These are phyloP conservation scores for Mycena galericulata DNA, from an alignment of 768 basidiomycete species.

Conservation along the genomic window DNA sequence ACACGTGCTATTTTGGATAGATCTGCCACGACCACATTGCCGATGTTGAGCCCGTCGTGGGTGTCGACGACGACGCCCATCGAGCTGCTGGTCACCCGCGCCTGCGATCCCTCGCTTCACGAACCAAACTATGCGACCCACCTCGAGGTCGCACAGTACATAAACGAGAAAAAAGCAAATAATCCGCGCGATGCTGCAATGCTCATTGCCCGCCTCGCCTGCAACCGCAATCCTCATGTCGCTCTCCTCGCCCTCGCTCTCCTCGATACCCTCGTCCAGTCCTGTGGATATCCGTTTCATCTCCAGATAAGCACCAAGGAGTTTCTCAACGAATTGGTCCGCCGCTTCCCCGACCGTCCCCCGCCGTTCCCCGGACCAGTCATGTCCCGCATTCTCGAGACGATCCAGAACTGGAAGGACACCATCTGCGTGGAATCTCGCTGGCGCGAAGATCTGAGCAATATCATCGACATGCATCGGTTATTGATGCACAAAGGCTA, in stretches of 20 bases:
- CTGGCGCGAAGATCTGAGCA: constrained; percentile 96
- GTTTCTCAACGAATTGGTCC: constrained; percentile 97
- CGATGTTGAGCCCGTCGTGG: constrained; percentile 63
- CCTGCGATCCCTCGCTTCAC: constrained; percentile 86
- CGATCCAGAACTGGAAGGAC: constrained; percentile 96
- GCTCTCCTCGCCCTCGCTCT: constrained; percentile 87
- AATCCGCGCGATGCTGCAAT: constrained; percentile 94
- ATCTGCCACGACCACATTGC: constrained; percentile 28
- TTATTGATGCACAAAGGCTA: constrained; percentile 94
- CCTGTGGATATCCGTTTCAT: constrained; percentile 97
- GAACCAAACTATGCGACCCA: constrained; percentile 94
- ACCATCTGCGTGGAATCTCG: constrained; percentile 89
- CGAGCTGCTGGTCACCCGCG: constrained; percentile 80
- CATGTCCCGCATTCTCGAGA: constrained; percentile 93
- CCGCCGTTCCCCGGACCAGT: constrained; percentile 95
- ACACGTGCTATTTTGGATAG: background rate
- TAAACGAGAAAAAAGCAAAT: constrained; percentile 97
- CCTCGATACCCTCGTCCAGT: constrained; percentile 92
- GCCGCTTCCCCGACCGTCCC: constrained; percentile 97
- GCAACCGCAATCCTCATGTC: constrained; percentile 94
- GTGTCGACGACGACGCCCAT: constrained; percentile 69
- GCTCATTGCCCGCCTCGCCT: constrained; percentile 84
- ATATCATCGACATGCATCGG: constrained; percentile 98
- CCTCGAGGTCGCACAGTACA: constrained; percentile 92
- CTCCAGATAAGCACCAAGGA: constrained; percentile 98